These are phyloP conservation scores for Planoprotostelium fungivorum DNA, from an alignment of 78 protist genomes.

Conservation along the genomic window DNA sequence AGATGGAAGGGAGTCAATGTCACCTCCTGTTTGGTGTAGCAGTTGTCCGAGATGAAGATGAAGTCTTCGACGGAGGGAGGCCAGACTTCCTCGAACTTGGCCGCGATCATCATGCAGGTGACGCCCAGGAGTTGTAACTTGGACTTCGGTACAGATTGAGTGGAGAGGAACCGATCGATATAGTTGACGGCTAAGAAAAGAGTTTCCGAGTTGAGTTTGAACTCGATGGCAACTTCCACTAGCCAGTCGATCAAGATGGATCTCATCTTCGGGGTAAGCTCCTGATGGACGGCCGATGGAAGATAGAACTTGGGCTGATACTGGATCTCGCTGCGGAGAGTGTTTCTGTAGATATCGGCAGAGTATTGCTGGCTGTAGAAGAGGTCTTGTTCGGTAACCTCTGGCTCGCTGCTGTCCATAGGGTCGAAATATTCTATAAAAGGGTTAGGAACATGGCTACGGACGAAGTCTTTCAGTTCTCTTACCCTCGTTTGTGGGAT, in stretches of 20 bases:
- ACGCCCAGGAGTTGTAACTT: conserved; percentile 87
- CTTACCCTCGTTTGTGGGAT: too few relatives aligned
- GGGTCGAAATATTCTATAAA: too few relatives aligned
- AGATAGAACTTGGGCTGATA: not conserved
- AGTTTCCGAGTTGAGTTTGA: conserved; percentile 68
- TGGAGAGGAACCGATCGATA: conserved; percentile 85
- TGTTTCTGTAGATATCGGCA: not conserved
- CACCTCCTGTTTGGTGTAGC: not conserved
- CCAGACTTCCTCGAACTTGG: conserved; percentile 63
- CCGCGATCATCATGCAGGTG: conserved; percentile 50
- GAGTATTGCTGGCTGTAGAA: not conserved
- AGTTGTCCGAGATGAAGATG: conserved; percentile 56
- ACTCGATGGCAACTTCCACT: conserved; percentile 71
- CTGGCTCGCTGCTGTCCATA: not conserved
- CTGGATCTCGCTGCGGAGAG: not conserved
- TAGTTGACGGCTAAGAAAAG: conserved; percentile 81
- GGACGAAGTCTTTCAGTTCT: too few relatives aligned
- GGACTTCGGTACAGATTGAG: conserved; percentile 32
- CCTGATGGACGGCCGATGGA: conserved; percentile 35
- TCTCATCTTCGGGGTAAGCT: conserved; percentile 76
- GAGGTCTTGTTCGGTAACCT: not conserved
- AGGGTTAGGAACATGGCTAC: too few relatives aligned
- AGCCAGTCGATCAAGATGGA: conserved; percentile 83
- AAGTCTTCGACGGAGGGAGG: conserved; percentile 61
- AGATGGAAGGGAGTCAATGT: not conserved